Evolutionary conservation across 805 yeast genomes (phyloP).

Genomic region (Ascoidea asiatica): DNA sequence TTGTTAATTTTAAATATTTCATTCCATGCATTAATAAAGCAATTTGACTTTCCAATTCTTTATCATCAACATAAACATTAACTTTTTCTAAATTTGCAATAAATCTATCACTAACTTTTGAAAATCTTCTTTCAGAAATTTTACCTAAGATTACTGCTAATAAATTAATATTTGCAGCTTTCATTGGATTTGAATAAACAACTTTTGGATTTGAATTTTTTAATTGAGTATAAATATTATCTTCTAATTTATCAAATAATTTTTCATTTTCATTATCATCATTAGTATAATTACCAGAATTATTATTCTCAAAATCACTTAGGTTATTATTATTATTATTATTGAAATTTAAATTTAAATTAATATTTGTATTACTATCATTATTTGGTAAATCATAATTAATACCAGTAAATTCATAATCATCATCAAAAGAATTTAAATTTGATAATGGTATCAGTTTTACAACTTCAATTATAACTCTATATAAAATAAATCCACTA

Average conservation of each 20-base stretch:
- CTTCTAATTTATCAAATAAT: slow-evolving; percentile 73
- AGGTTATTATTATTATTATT: too few relatives aligned
- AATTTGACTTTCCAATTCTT: slow-evolving; percentile 43
- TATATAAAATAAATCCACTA: slow-evolving; percentile 75
- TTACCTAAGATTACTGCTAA: slow-evolving; percentile 82
- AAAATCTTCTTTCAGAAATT: slow-evolving; percentile 75
- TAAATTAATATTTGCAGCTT: slow-evolving; percentile 88
- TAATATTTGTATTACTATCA: not conserved
- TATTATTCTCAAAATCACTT: too few relatives aligned
- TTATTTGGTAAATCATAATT: not conserved
- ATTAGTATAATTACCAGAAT: not conserved
- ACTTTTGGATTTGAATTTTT: slow-evolving; percentile 73
- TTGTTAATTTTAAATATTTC: slow-evolving; percentile 67
- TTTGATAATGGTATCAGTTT: slow-evolving; percentile 56
- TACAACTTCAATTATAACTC: slow-evolving; percentile 87
- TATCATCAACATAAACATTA: slow-evolving; percentile 20
- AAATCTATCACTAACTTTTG: slow-evolving; percentile 85
- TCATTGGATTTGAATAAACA: slow-evolving; percentile 53
- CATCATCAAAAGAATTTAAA: not conserved
- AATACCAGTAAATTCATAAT: not conserved
- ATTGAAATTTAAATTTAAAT: too few relatives aligned
- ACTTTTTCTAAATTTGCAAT: slow-evolving; percentile 84
- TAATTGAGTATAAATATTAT: slow-evolving; percentile 82
- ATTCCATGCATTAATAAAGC: slow-evolving; percentile 80
- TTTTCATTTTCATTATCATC: slow-evolving; percentile 66